Evolutionary conservation across 352 stramenopile species (phyloP).

Genomic region (Pythium volutum): DNA sequence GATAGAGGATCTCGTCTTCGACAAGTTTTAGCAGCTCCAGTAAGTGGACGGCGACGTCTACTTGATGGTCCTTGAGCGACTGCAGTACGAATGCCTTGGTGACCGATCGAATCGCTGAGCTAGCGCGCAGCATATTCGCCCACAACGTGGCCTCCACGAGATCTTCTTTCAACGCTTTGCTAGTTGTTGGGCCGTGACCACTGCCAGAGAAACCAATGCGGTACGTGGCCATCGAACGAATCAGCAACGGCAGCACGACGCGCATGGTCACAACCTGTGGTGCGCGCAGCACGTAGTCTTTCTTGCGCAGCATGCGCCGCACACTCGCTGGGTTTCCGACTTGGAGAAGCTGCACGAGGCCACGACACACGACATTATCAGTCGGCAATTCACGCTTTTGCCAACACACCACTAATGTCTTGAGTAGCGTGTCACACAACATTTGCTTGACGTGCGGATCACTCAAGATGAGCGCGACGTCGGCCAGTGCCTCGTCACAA

Average conservation of each 20-base stretch:
- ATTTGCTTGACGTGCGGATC: constrained; percentile 79
- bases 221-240: constrained; percentile 57
- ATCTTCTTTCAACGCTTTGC: constrained; percentile 44
- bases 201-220: constrained; percentile 24
- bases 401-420: constrained; percentile 57
- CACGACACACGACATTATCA: constrained; percentile 71
- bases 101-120: constrained; percentile 66
- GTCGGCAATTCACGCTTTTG: constrained; percentile 72
- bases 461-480: constrained; percentile 72
- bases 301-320: constrained; percentile 81
- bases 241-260: constrained; percentile 65
- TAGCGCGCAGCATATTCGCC: constrained; percentile 69
- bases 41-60: constrained; percentile 47
- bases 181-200: constrained; percentile 4
- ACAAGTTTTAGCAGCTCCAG: constrained; percentile 55
- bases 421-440: constrained; percentile 71
- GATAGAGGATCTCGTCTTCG: constrained; percentile 63
- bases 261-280: constrained; percentile 81
- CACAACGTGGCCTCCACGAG: constrained; percentile 47
- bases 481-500: constrained; percentile 71
- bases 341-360: constrained; percentile 82
- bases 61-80: constrained; percentile 58
- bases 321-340: constrained; percentile 77
- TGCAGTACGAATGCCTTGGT: constrained; percentile 67
- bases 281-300: constrained; percentile 75